Evolutionary conservation across 208 protist genomes (phyloP), one percentile per base, ranked within the genome.

Genomic region (Trypanosoma congolense): DNA sequence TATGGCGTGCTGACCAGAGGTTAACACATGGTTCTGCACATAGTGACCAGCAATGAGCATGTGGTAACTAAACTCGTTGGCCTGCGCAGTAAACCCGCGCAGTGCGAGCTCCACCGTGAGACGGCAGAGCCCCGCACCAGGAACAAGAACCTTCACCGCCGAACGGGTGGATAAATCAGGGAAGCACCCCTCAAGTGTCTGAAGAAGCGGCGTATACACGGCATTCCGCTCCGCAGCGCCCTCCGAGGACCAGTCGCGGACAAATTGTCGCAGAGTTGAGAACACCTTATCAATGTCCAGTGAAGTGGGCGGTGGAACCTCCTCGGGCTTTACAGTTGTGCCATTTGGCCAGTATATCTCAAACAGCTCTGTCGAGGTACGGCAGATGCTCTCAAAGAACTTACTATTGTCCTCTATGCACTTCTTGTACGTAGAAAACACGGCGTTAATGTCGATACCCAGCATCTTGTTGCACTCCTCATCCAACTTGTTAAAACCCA

Each of bases 51-150:
- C 85, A 56, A 99, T 84, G 41, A 99, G 85, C 96, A 99, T 98
- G 74, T 97, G 96, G 65, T 97, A 98, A 50, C 94, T 98, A 69
- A 97, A 98, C 65, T 99, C 97, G 73, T 97, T 98, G 19, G 94
- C 97, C 72, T 99, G 87, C 14, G 83, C 80, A 26, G 69, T 73
- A 68, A 96, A 99, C 12, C 97, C 97, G 22, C 65, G 74, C 6
- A 83, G 57, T 26, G 92, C 95, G 21, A 98, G 75, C 57, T 99
- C 96, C 40, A 96, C 96, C 12, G 87, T 87, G 12, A 99, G 86
- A 33, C 97, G 81, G 50, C 94, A 97, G 10, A 99, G 77, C 1
- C 90, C 90, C 16, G 87, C 82, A 35, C 90, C 90, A 19, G 90
- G 90, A 46, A 95, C 83, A 8, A 97, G 72, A 52, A 97, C 80